Conservation (phyloP, 2,329 filamentous ascomycete genomes). For the Stemphylium vesicarium region DNA sequence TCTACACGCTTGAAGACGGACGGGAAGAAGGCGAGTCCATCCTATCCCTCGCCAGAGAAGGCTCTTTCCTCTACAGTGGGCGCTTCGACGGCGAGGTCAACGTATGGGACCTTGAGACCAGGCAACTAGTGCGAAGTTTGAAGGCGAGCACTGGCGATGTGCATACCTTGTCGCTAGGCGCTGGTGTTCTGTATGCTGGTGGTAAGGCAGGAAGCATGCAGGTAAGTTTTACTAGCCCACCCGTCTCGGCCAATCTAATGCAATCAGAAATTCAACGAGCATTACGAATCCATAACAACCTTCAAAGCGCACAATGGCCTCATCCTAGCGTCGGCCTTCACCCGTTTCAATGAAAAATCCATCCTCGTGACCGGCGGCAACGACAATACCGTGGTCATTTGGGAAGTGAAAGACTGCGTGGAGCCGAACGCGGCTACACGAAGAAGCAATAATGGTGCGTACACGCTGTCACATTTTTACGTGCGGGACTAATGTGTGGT, state of each 20-base stretch:
- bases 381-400: slow-evolving; percentile 86
- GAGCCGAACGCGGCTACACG: slow-evolving; percentile 53
- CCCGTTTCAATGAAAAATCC: slow-evolving; percentile 71
- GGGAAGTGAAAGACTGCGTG: slow-evolving; percentile 72
- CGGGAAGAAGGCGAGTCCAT: slow-evolving; percentile 65
- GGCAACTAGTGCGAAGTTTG: slow-evolving; percentile 86
- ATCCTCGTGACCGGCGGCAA: slow-evolving; percentile 95
- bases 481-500: slow-evolving; percentile 25
- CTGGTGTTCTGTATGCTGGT: slow-evolving; percentile 84
- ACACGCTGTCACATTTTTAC: slow-evolving; percentile 5
- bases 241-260: slow-evolving; percentile 23
- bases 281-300: slow-evolving; percentile 78
- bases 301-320: slow-evolving; percentile 88
- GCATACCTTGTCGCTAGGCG: slow-evolving; percentile 83
- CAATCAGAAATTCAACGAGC: slow-evolving; percentile 72
- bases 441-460: slow-evolving; percentile 63
- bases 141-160: slow-evolving; percentile 82
- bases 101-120: slow-evolving; percentile 95
- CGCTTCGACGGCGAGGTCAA: slow-evolving; percentile 88
- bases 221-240: slow-evolving; percentile 53
- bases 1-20: slow-evolving; percentile 70
- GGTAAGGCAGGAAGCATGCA: slow-evolving; percentile 88
- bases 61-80: slow-evolving; percentile 90
- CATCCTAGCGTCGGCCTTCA: slow-evolving; percentile 82
- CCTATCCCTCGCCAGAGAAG: slow-evolving; percentile 83